Evolutionary conservation across 805 yeast species (phyloP).

Genomic region (Kodamaea restingae): DNA sequence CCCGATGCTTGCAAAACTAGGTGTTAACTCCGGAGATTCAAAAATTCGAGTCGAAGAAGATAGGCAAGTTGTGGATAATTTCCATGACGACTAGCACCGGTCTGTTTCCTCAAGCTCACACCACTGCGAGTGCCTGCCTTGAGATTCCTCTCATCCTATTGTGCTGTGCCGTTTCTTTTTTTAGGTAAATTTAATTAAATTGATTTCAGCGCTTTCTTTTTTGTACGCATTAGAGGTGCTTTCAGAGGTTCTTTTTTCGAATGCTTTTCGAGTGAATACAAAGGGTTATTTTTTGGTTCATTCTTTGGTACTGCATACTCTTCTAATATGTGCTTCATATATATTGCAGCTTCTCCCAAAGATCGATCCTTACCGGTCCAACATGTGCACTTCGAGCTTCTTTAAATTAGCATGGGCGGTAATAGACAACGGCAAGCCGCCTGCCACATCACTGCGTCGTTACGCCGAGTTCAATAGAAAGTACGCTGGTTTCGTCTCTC

Average conservation of each 20-base stretch:
- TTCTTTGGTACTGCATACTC: neutral
- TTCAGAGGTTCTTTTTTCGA: constrained; percentile 1
- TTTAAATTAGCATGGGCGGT: constrained; percentile 14
- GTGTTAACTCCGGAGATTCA: no score
- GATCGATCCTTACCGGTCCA: neutral
- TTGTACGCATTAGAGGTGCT: neutral
- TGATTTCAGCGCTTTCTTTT: neutral
- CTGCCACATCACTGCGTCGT: neutral
- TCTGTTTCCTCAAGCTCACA: no score
- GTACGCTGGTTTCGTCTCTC: constrained; percentile 14
- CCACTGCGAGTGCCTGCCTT: neutral
- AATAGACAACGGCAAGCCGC: neutral
- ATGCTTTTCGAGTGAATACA: neutral
- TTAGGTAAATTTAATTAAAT: neutral
- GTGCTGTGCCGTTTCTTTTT: neutral
- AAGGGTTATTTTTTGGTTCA: neutral
- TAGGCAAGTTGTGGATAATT: no score
- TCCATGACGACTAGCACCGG: no score
- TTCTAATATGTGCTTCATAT: neutral
- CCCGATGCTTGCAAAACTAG: no score
- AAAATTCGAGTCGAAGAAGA: no score
- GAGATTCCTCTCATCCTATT: neutral
- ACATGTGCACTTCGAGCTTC: constrained; percentile 7
- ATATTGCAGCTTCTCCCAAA: neutral
- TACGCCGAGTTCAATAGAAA: constrained; percentile 11